phyloP scores from a whole-genome alignment of 2,329 filamentous ascomycete genomes.

The Bimuria novae-zelandiae region DNA sequence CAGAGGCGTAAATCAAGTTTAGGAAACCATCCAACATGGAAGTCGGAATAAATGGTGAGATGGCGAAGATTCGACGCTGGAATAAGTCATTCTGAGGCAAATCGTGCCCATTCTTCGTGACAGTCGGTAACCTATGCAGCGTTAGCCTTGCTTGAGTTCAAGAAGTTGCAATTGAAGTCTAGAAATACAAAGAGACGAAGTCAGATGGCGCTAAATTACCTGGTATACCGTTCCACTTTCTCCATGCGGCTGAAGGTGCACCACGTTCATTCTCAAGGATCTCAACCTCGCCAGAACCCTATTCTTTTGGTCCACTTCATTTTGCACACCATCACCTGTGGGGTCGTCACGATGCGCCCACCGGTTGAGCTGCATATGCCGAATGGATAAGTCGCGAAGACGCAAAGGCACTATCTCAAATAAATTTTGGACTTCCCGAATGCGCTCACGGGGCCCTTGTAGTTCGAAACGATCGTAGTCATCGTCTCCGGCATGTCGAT shows the following conservation, averaged over 20 bases:
- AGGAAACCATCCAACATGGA: constrained; percentile 12
- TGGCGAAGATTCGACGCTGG: constrained; percentile 5
- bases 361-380: background rate
- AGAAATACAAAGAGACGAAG: background rate
- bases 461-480: background rate
- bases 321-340: background rate
- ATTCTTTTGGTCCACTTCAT: background rate
- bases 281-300: background rate
- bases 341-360: no score
- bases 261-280: constrained; percentile 10
- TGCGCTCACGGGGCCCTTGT: background rate
- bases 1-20: constrained; percentile 8
- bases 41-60: constrained; percentile 12
- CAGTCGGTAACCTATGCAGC: background rate
- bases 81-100: constrained; percentile 6
- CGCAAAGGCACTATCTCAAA: background rate
- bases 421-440: background rate
- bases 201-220: background rate
- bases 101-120: constrained; percentile 2
- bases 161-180: no score
- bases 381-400: background rate
- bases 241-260: background rate
- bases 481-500: constrained; percentile 7
- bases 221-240: background rate
- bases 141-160: background rate